These are phyloP conservation scores for Coniochaeta ligniaria DNA, from an alignment of 2,329 filamentous ascomycete species.

Conservation along the genomic window DNA sequence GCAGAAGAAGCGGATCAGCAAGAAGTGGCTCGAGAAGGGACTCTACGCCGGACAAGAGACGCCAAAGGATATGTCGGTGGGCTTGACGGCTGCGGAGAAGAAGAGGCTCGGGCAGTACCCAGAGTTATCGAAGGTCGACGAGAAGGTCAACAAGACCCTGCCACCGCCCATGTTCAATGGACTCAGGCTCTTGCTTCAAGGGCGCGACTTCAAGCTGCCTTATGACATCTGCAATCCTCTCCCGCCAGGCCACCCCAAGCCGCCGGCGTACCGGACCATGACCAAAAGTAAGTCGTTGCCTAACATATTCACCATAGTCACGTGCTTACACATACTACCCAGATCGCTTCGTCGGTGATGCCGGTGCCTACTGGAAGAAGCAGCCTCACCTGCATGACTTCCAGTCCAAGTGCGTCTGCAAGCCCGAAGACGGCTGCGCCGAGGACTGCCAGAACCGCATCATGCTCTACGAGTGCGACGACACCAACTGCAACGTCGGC, in stretches of 20 bases:
- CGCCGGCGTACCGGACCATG: constrained; percentile 86
- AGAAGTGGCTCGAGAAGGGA: constrained; percentile 76
- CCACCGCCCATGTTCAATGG: constrained; percentile 76
- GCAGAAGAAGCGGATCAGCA: constrained; percentile 38
- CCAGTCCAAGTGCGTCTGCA: constrained; percentile 72
- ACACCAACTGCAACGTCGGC: constrained; percentile 77
- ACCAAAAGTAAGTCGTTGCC: constrained; percentile 65
- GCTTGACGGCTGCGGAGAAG: constrained; percentile 43
- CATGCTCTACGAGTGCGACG: constrained; percentile 96
- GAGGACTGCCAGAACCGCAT: constrained; percentile 90
- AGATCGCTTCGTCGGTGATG: constrained; percentile 90
- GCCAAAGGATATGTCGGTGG: constrained; percentile 37
- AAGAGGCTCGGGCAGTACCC: constrained; percentile 40
- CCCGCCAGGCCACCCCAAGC: constrained; percentile 79
- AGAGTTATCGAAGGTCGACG: constrained; percentile 35
- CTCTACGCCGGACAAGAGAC: constrained; percentile 77
- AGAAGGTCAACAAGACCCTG: constrained; percentile 49
- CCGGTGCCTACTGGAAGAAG: constrained; percentile 73
- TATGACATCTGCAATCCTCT: constrained; percentile 86
- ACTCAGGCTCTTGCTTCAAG: constrained; percentile 60
- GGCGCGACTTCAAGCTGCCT: constrained; percentile 80
- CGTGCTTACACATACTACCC: constrained; percentile 9
- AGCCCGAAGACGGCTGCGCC: constrained; percentile 69
- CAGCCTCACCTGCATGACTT: constrained; percentile 67
- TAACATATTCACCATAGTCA: neutral